These are phyloP conservation scores for Tulasnella sp. DNA, from an alignment of 768 basidiomycete species.

Conservation along the genomic window DNA sequence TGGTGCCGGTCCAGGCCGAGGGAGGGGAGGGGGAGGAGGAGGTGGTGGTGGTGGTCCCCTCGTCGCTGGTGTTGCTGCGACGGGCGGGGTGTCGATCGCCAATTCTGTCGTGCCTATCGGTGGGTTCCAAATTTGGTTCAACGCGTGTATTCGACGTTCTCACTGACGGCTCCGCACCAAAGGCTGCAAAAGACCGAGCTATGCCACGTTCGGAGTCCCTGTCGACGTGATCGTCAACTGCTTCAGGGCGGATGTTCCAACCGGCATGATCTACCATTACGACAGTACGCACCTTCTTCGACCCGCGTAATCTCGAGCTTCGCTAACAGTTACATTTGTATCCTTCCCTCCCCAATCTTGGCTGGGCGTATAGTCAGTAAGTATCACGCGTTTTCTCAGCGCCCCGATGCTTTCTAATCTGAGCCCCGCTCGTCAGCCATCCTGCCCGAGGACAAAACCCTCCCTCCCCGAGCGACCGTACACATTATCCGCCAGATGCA, in stretches of 20 bases:
- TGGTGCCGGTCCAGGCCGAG: slow-evolving; percentile 5
- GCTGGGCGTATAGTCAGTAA: slow-evolving; percentile 30
- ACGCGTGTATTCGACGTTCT: neutral
- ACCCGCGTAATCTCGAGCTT: neutral
- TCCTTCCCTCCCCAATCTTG: neutral
- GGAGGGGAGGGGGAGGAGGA: neutral
- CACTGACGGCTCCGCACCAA: slow-evolving; percentile 34
- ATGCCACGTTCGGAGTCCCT: slow-evolving; percentile 43
- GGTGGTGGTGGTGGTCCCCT: neutral
- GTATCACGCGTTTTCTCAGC: slow-evolving; percentile 19
- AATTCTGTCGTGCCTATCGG: neutral
- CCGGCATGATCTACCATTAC: slow-evolving; percentile 60
- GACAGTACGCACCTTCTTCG: slow-evolving; percentile 42
- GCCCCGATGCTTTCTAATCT: neutral
- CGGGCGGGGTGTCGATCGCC: neutral
- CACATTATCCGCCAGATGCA: slow-evolving; percentile 58
- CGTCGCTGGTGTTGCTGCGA: neutral
- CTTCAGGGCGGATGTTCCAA: slow-evolving; percentile 49
- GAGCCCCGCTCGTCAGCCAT: slow-evolving; percentile 38
- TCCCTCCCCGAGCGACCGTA: slow-evolving; percentile 58
- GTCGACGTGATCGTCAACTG: slow-evolving; percentile 45
- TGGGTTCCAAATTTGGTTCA: neutral
- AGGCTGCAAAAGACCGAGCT: slow-evolving; percentile 60
- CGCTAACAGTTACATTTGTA: neutral
- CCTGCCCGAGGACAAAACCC: slow-evolving; percentile 51